Conservation (phyloP, 2,329 filamentous ascomycete species). For the Zalaria sp. region DNA sequence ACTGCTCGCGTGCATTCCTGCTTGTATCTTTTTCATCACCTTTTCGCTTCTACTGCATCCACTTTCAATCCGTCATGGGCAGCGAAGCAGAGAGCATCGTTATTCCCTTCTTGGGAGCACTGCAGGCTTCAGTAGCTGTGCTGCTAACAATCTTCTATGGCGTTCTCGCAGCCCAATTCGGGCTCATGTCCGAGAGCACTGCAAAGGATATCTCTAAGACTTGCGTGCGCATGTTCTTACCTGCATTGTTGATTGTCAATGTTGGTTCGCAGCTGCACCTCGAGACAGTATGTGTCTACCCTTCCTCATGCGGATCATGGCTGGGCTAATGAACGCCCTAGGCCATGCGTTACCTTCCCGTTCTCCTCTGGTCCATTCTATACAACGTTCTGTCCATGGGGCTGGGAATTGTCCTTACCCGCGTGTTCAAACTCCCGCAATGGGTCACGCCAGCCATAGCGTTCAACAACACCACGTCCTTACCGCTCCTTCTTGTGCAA, state of each 20-base stretch:
- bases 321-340: neutral
- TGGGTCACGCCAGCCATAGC: constrained; percentile 41
- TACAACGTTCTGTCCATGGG: constrained; percentile 36
- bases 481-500: constrained; percentile 38
- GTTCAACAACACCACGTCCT: constrained; percentile 44
- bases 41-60: too few relatives aligned
- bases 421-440: constrained; percentile 33
- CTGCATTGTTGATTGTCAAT: constrained; percentile 38
- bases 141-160: constrained; percentile 41
- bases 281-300: constrained; percentile 28
- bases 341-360: constrained; percentile 9
- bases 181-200: constrained; percentile 30
- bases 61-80: neutral
- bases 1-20: too few relatives aligned
- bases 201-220: constrained; percentile 39
- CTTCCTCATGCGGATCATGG: neutral
- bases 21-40: too few relatives aligned
- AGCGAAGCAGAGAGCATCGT: constrained; percentile 13
- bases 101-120: constrained; percentile 34
- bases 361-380: constrained; percentile 34
- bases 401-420: constrained; percentile 29
- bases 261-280: constrained; percentile 36
- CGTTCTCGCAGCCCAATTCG: constrained; percentile 35
- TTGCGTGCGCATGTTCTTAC: constrained; percentile 39
- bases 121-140: constrained; percentile 41